These are phyloP conservation scores for Picocystis sp. DNA, from an alignment of 163 green algal species.

Conservation along the genomic window DNA sequence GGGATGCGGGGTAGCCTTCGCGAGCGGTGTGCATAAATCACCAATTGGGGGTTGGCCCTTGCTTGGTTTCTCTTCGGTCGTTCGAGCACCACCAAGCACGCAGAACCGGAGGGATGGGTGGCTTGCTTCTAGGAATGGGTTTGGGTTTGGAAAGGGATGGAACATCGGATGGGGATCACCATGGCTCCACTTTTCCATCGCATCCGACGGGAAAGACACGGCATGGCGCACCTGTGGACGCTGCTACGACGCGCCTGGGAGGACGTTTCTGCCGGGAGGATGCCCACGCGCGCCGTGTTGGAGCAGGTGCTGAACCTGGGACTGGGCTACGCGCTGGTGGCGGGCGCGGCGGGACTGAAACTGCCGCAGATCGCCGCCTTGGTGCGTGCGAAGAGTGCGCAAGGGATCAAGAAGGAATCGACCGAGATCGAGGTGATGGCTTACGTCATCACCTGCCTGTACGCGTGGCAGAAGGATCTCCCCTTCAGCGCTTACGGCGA, in stretches of 20 bases:
- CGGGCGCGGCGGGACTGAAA: constrained; percentile 1
- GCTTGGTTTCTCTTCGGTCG: too few species aligned
- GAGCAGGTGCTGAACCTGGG: constrained; percentile 1
- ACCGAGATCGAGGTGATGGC: constrained; percentile 9
- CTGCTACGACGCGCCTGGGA: background rate
- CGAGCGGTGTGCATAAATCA: too few species aligned
- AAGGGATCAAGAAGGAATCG: constrained; percentile 1
- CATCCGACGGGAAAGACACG: background rate
- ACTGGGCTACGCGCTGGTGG: constrained; percentile 8
- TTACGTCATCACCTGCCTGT: constrained; percentile 2
- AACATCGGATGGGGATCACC: too few species aligned
- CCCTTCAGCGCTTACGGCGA: constrained; percentile 11
- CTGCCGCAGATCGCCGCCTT: constrained; percentile 9
- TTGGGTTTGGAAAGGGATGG: too few species aligned
- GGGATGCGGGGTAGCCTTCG: too few species aligned
- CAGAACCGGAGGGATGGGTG: too few species aligned
- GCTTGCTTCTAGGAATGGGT: too few species aligned
- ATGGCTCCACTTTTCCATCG: too few species aligned
- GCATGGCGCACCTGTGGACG: background rate
- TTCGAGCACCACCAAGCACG: too few species aligned
- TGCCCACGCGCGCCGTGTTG: constrained; percentile 1
- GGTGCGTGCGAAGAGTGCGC: constrained; percentile 5
- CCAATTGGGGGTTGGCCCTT: too few species aligned
- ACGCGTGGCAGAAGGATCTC: background rate
- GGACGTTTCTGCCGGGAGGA: background rate